Evolutionary conservation across 2,329 filamentous ascomycete species (phyloP).

Genomic region (Rhinocladiella similis): DNA sequence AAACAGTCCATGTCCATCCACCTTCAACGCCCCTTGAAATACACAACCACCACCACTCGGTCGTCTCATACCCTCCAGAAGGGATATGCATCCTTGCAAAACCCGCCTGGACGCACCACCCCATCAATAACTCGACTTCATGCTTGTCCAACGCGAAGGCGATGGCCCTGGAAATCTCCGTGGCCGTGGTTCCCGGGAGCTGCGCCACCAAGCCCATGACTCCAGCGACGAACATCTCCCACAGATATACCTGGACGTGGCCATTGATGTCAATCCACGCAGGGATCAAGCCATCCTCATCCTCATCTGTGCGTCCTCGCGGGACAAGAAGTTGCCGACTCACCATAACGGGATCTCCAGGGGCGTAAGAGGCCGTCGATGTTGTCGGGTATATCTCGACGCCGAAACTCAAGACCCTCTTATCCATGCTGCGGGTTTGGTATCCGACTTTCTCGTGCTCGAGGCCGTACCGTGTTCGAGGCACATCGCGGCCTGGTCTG

Average conservation of each 20-base stretch:
- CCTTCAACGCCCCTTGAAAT: slow-evolving; percentile 19
- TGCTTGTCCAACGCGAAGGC: slow-evolving; percentile 8
- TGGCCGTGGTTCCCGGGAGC: slow-evolving; percentile 41
- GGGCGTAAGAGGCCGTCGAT: slow-evolving; percentile 39
- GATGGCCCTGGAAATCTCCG: slow-evolving; percentile 34
- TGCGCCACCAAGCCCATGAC: slow-evolving; percentile 44
- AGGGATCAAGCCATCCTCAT: slow-evolving; percentile 37
- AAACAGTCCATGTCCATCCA: slow-evolving; percentile 8
- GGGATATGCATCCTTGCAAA: slow-evolving; percentile 16
- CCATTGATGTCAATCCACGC: slow-evolving; percentile 52
- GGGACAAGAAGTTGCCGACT: slow-evolving; percentile 31
- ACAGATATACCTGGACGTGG: slow-evolving; percentile 37
- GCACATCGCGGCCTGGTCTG: slow-evolving; percentile 39
- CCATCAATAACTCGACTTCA: slow-evolving; percentile 18
- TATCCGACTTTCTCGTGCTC: slow-evolving; percentile 45
- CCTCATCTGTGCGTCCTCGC: slow-evolving; percentile 24
- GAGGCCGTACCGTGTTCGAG: slow-evolving; percentile 47
- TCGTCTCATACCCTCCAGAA: slow-evolving; percentile 34
- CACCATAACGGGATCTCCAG: slow-evolving; percentile 40
- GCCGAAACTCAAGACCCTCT: slow-evolving; percentile 42
- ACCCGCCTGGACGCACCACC: slow-evolving; percentile 17
- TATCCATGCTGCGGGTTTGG: slow-evolving; percentile 48
- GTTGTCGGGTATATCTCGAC: slow-evolving; percentile 36
- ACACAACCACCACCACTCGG: slow-evolving; percentile 46
- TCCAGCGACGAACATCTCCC: slow-evolving; percentile 44